These are phyloP conservation scores for Mimosa pudica DNA, from an alignment of 306 rosid genomes.

Conservation along the genomic window DNA sequence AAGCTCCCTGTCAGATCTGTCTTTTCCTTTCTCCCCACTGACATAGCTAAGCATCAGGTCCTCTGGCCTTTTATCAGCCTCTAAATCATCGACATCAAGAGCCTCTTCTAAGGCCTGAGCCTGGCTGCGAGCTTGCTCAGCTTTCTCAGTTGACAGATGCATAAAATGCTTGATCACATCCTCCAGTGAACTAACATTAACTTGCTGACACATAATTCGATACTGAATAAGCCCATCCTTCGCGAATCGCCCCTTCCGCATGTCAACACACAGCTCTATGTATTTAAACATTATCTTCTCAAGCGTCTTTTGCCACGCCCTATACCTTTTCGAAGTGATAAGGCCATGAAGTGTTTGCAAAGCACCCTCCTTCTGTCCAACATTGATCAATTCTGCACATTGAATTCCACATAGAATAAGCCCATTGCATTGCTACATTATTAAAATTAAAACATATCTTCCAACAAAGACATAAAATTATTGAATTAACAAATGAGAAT, in stretches of 20 bases:
- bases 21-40: slow-evolving; percentile 97
- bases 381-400: slow-evolving; percentile 77
- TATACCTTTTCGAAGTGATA: slow-evolving; percentile 82
- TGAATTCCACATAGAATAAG: background rate
- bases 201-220: slow-evolving; percentile 96
- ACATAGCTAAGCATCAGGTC: slow-evolving; percentile 94
- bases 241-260: slow-evolving; percentile 90
- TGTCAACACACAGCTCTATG: slow-evolving; percentile 88
- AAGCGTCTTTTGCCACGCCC: slow-evolving; percentile 97
- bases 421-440: background rate
- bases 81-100: slow-evolving; percentile 93
- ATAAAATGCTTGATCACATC: slow-evolving; percentile 98
- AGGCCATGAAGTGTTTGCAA: slow-evolving; percentile 89
- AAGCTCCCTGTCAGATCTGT: slow-evolving; percentile 88
- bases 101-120: slow-evolving; percentile 96
- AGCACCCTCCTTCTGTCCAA: slow-evolving; percentile 97
- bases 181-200: slow-evolving; percentile 89
- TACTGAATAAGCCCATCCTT: slow-evolving; percentile 97
- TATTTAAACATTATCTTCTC: slow-evolving; percentile 95
- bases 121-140: slow-evolving; percentile 95
- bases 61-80: slow-evolving; percentile 97
- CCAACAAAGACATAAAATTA: background rate
- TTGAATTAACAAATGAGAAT: background rate
- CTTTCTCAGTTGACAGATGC: slow-evolving; percentile 96
- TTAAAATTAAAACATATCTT: background rate